These are phyloP conservation scores for Neofusicoccum kwambonambiense DNA, from an alignment of 2,329 filamentous ascomycete genomes.

Conservation along the genomic window DNA sequence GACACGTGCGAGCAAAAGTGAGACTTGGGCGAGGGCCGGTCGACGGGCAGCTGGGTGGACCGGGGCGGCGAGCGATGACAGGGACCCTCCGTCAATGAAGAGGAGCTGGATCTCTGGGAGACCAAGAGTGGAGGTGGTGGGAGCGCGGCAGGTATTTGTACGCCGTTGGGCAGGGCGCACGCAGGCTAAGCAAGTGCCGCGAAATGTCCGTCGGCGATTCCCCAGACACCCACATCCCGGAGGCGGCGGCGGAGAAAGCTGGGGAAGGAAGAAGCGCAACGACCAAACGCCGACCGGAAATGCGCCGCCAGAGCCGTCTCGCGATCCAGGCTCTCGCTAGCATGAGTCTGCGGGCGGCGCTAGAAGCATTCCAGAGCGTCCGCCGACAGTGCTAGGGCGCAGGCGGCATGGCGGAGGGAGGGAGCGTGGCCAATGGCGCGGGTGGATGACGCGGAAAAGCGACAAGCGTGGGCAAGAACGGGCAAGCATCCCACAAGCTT, in stretches of 20 bases:
- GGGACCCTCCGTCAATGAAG: background rate
- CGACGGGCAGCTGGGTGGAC: background rate
- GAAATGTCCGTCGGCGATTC: no score
- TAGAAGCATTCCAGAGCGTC: slow-evolving; percentile 14
- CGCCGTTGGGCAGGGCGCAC: background rate
- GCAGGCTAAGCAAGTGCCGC: no score
- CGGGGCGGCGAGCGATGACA: background rate
- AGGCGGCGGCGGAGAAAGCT: background rate
- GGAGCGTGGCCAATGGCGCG: background rate
- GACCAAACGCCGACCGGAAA: background rate
- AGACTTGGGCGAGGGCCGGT: no score
- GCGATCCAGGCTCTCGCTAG: slow-evolving; percentile 4
- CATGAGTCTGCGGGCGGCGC: background rate
- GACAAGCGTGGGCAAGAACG: background rate
- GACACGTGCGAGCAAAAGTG: no score
- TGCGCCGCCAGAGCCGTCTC: background rate
- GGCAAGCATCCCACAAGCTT: slow-evolving; percentile 2
- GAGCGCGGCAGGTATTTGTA: slow-evolving; percentile 2
- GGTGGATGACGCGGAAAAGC: background rate
- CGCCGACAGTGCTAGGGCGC: background rate
- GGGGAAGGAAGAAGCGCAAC: background rate
- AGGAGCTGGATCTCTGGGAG: background rate
- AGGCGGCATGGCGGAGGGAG: background rate
- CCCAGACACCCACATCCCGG: background rate
- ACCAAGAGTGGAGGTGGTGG: background rate